Conservation (phyloP, 1,139 yeast genomes). For the Taiozyma sp. region DNA sequence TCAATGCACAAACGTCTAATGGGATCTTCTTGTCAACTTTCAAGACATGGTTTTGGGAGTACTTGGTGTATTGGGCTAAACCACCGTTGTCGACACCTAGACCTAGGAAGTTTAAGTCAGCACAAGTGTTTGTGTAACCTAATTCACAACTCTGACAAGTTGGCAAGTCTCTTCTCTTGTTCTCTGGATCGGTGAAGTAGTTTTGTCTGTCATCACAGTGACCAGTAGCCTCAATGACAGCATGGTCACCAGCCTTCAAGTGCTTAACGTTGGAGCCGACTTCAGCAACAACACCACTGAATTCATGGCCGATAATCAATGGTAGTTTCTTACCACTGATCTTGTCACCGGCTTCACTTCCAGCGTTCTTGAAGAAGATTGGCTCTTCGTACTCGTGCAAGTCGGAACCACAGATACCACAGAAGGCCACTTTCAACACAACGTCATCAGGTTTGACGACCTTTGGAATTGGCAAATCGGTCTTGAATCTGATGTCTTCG, state of each 20-base stretch:
- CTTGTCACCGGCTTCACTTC: conserved; percentile 23
- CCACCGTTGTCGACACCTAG: conserved; percentile 48
- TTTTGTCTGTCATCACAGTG: conserved; percentile 40
- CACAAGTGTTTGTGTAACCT: conserved; percentile 44
- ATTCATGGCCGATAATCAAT: conserved; percentile 60
- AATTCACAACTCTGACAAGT: conserved; percentile 40
- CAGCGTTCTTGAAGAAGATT: conserved; percentile 38
- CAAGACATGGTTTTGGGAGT: conserved; percentile 41
- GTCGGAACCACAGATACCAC: conserved; percentile 56
- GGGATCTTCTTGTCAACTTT: conserved; percentile 44
- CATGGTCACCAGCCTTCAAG: conserved; percentile 36
- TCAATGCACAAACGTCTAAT: conserved; percentile 47
- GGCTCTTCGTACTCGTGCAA: conserved; percentile 49
- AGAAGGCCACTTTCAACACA: conserved; percentile 42
- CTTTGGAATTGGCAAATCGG: conserved; percentile 37
- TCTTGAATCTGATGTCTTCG: too few relatives aligned
- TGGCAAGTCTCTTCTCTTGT: conserved; percentile 20
- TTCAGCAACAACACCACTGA: conserved; percentile 35
- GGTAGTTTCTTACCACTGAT: conserved; percentile 35
- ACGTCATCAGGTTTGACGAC: conserved; percentile 42
- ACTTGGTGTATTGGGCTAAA: conserved; percentile 43
- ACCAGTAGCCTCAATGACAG: conserved; percentile 49
- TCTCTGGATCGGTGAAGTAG: conserved; percentile 24
- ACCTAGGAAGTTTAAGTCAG: conserved; percentile 37
- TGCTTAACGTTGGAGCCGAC: conserved; percentile 31